These are phyloP conservation scores for Dentipellis fragilis DNA, from an alignment of 768 basidiomycete species.

Conservation along the genomic window DNA sequence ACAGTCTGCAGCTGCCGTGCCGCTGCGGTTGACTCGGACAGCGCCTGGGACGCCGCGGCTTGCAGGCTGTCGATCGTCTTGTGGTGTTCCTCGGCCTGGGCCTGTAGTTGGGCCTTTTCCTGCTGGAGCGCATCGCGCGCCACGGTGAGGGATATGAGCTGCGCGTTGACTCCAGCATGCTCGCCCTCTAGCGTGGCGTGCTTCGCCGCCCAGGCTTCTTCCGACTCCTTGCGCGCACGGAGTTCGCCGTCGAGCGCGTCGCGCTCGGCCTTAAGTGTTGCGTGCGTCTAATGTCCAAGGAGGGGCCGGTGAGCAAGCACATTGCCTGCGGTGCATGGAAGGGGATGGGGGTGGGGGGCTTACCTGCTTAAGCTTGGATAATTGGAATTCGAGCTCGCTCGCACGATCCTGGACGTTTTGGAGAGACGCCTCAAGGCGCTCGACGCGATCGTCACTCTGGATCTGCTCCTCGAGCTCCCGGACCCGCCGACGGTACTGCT, in stretches of 20 bases:
- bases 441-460: conserved; percentile 73
- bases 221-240: conserved; percentile 29
- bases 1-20: conserved; percentile 47
- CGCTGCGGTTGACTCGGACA: conserved; percentile 40
- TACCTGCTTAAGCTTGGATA: conserved; percentile 74
- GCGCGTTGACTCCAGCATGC: conserved; percentile 28
- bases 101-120: conserved; percentile 40
- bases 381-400: conserved; percentile 75
- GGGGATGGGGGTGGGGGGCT: conserved; percentile 7
- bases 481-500: conserved; percentile 44
- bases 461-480: conserved; percentile 76
- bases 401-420: conserved; percentile 75
- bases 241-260: conserved; percentile 44
- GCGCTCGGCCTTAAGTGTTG: conserved; percentile 48
- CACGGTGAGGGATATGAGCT: conserved; percentile 32
- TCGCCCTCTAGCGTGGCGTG: conserved; percentile 36
- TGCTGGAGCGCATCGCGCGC: conserved; percentile 39
- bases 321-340: background rate
- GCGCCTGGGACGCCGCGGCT: conserved; percentile 46
- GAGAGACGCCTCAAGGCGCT: conserved; percentile 59
- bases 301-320: conserved; percentile 1
- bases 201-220: conserved; percentile 37
- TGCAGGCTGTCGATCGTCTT: conserved; percentile 42
- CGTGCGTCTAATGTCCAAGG: conserved; percentile 40
- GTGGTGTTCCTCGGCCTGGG: conserved; percentile 36